Evolutionary conservation across 2,329 filamentous ascomycete species (phyloP).

Genomic region (Penicillium decumbens): DNA sequence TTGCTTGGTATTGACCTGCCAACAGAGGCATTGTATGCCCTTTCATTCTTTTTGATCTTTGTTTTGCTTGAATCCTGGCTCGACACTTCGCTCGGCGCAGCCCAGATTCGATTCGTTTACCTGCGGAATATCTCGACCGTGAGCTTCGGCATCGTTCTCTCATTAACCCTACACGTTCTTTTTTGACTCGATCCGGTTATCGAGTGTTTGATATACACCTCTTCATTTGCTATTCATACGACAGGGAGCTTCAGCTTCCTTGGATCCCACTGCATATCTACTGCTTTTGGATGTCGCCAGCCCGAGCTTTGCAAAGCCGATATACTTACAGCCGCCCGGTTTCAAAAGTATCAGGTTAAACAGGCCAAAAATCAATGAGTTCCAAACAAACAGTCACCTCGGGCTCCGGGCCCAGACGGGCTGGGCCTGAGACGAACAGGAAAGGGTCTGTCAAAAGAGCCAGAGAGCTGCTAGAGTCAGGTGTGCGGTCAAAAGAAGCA

Average conservation of each 20-base stretch:
- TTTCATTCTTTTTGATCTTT: slow-evolving; percentile 20
- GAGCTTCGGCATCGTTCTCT: slow-evolving; percentile 3
- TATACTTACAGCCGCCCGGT: neutral
- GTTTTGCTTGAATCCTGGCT: slow-evolving; percentile 18
- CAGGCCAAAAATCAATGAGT: slow-evolving; percentile 20
- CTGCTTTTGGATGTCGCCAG: slow-evolving; percentile 12
- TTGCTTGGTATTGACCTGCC: neutral
- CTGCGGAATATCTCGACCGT: neutral
- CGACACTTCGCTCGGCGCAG: slow-evolving; percentile 5
- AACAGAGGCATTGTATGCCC: slow-evolving; percentile 34
- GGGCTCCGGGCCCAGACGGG: slow-evolving; percentile 11
- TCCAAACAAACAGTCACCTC: slow-evolving; percentile 7
- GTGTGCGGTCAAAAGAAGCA: slow-evolving; percentile 23
- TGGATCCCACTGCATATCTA: neutral
- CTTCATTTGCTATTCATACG: neutral
- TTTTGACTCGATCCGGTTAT: slow-evolving; percentile 13
- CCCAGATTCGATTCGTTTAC: neutral
- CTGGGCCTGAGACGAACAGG: slow-evolving; percentile 13
- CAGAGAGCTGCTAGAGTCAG: slow-evolving; percentile 33
- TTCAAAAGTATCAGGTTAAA: neutral
- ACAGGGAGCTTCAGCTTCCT: neutral
- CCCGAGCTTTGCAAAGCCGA: neutral
- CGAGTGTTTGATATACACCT: slow-evolving; percentile 1
- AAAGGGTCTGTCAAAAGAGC: slow-evolving; percentile 36
- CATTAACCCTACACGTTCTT: slow-evolving; percentile 6